Evolutionary conservation across 345 rosid genomes (phyloP).

Genomic region (Eucalyptus curtisii): DNA sequence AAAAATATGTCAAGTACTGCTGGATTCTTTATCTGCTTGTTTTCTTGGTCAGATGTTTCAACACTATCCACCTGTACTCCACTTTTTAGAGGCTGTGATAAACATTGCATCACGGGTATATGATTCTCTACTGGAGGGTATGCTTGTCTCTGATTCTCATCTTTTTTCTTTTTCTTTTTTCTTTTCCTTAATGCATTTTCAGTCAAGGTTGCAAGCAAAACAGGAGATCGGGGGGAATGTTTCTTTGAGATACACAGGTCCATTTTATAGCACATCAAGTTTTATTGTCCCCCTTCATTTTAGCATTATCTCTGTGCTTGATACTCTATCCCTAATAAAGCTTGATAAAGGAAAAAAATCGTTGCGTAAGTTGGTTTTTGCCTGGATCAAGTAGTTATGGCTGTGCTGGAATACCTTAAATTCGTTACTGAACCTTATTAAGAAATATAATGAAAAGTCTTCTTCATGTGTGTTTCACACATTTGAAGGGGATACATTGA

Average conservation of each 20-base stretch:
- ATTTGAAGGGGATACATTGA: not conserved
- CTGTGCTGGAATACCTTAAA: not conserved
- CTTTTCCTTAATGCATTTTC: conserved; percentile 6
- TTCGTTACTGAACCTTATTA: not conserved
- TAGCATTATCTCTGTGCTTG: not conserved
- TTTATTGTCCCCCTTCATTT: not conserved
- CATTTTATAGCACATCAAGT: not conserved
- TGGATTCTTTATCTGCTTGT: not conserved
- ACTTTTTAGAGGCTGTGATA: not conserved
- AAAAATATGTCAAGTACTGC: not conserved
- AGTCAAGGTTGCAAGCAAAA: conserved; percentile 72
- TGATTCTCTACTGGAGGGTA: not conserved
- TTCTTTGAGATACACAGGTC: conserved; percentile 53
- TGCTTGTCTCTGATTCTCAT: not conserved
- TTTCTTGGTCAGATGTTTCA: not conserved
- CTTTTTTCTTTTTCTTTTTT: not conserved
- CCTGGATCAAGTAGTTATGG: not conserved
- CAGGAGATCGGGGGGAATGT: conserved; percentile 57
- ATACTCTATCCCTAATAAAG: not conserved
- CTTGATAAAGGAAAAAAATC: not conserved
- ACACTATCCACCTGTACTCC: not conserved
- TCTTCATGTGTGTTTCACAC: not conserved
- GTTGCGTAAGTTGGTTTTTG: not conserved
- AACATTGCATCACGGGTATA: not conserved
- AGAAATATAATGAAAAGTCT: not conserved